Conservation (phyloP, 257 asterid genomes). For the Solanum chmielewskii region DNA sequence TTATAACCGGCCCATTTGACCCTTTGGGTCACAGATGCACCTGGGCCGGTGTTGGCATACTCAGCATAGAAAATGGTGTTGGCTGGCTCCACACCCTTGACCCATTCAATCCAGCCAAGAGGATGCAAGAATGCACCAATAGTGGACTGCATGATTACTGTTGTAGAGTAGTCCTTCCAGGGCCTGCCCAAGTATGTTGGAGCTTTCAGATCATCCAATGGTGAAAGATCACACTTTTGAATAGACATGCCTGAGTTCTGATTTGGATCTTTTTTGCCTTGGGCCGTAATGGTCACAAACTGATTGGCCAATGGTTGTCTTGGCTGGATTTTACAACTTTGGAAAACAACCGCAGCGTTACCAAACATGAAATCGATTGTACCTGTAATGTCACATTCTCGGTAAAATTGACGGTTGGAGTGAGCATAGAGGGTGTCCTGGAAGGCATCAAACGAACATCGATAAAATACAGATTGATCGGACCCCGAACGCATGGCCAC, state of each 20-base stretch:
- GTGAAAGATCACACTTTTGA: slow-evolving; percentile 36
- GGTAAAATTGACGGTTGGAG: slow-evolving; percentile 71
- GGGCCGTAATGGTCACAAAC: slow-evolving; percentile 70
- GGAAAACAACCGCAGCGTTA: slow-evolving; percentile 53
- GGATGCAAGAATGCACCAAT: slow-evolving; percentile 46
- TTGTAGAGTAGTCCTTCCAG: slow-evolving; percentile 51
- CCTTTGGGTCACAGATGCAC: slow-evolving; percentile 26
- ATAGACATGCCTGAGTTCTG: slow-evolving; percentile 54
- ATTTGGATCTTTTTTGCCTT: slow-evolving; percentile 58
- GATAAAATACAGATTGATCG: slow-evolving; percentile 39
- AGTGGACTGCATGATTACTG: slow-evolving; percentile 37
- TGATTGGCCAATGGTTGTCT: slow-evolving; percentile 58
- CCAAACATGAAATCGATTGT: slow-evolving; percentile 83
- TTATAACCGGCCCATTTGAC: slow-evolving; percentile 61
- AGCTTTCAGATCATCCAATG: slow-evolving; percentile 23
- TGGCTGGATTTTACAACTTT: slow-evolving; percentile 58
- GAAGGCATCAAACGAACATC: slow-evolving; percentile 45
- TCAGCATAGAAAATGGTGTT: slow-evolving; percentile 53
- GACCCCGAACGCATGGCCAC: slow-evolving; percentile 65
- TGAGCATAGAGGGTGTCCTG: slow-evolving; percentile 83
- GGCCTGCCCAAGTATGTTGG: slow-evolving; percentile 64
- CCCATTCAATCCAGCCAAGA: slow-evolving; percentile 65
- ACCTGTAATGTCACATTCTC: slow-evolving; percentile 60
- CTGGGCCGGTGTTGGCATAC: slow-evolving; percentile 55
- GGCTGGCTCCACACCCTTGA: slow-evolving; percentile 25